Base-by-base conservation (phyloP, 352 stramenopile genomes). In the Thraustochytrium sp. region DNA sequence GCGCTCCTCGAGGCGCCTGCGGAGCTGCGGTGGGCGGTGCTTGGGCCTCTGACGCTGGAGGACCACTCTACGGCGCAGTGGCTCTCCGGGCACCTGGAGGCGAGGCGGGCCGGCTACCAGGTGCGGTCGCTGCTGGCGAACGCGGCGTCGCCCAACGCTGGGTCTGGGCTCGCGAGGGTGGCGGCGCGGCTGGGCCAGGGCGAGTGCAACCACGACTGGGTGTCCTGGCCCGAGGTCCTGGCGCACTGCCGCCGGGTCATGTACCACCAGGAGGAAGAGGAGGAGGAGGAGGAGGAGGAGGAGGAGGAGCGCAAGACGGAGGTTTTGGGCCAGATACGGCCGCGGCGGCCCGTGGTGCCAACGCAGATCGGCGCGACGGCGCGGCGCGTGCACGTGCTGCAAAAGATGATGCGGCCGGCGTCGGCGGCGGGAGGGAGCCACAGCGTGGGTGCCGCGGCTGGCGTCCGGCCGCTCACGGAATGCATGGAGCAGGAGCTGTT, bases 401-500 rank as follows among this genome's bases (percentile, higher is more conserved):
- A 78, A 3, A 56, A 78, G 9, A 56, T 65, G 65, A 34, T 78
- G n/a, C 65, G 65, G 16, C 55, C 55, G 16, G 26, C 55, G 1
- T 18, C 55, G n/a, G n/a, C n/a, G n/a, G n/a, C n/a, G n/a, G n/a
- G n/a, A n/a, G n/a, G n/a, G n/a, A n/a, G n/a, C n/a, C n/a, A n/a
- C n/a, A n/a, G n/a, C n/a, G n/a, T n/a, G n/a, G n/a, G n/a, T n/a
- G n/a, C n/a, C n/a, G n/a, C n/a, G n/a, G n/a, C n/a, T n/a, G n/a
- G n/a, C n/a, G n/a, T n/a, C n/a, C n/a, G n/a, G n/a, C n/a, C 54
- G n/a, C 31, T 63, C 31, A 23, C 5, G 54, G 8, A 21, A 23
- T 77, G 65, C 65, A 62, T 77, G 42, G 65, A 77, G 49, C 65
- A 61, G 37, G 65, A 77, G 46, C 46, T 77, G 13, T 16, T 75